Conservation (phyloP, 2,329 filamentous ascomycete genomes). For the Cytospora paraplurivora region DNA sequence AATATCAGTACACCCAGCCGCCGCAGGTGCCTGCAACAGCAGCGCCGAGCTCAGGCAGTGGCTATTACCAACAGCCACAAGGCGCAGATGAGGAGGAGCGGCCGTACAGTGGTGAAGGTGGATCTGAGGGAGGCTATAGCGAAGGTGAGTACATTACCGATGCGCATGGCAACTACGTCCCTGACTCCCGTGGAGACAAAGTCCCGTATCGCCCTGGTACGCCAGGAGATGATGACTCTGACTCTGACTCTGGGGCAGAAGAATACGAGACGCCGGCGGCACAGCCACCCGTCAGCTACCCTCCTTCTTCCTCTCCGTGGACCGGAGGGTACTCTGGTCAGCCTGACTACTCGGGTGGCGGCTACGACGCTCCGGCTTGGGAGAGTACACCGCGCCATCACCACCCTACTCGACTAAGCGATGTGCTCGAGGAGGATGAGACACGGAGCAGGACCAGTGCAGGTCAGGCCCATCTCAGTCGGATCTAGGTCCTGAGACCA, state of each 20-base stretch:
- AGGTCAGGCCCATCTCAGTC: constrained; percentile 65
- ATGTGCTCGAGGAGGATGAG: constrained; percentile 85
- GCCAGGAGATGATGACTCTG: constrained; percentile 49
- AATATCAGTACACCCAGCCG: constrained; percentile 36
- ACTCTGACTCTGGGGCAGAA: constrained; percentile 56
- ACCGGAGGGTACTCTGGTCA: constrained; percentile 44
- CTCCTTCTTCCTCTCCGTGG: constrained; percentile 46
- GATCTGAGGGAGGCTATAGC: constrained; percentile 65
- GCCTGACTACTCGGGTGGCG: constrained; percentile 67
- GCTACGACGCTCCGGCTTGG: constrained; percentile 71
- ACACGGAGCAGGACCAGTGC: constrained; percentile 76
- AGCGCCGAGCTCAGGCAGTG: constrained; percentile 42
- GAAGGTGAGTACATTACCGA: constrained; percentile 74
- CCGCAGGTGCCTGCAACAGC: constrained; percentile 36
- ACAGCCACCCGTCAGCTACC: constrained; percentile 41
- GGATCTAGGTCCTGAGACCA: constrained; percentile 35
- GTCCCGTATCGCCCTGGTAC: constrained; percentile 54
- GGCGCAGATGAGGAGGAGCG: constrained; percentile 46
- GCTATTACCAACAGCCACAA: constrained; percentile 49
- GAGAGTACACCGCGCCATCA: constrained; percentile 78
- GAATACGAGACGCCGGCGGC: constrained; percentile 60
- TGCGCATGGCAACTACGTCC: constrained; percentile 60
- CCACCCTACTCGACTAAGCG: constrained; percentile 84
- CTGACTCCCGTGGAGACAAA: constrained; percentile 62
- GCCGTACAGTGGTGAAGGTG: constrained; percentile 46